Base-by-base conservation (phyloP, 2,329 filamentous ascomycete species). In the Periglandula ipomoeae region DNA sequence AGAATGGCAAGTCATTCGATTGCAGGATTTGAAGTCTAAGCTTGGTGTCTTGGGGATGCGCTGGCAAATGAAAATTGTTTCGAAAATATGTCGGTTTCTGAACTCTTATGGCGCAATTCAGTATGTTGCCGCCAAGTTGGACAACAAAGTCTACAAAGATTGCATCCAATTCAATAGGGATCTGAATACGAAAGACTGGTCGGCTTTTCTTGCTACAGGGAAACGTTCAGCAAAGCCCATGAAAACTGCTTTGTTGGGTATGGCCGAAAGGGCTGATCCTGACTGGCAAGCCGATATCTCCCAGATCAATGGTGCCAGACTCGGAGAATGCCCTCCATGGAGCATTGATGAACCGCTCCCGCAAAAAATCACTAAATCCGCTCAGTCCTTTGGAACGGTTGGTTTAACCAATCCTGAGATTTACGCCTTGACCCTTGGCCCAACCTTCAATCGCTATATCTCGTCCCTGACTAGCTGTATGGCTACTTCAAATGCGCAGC, bases 11-110 rank as follows among this genome's bases (percentile, higher is more conserved):
- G 74, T 81, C 7, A 73, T 83, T 48, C 72, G 79, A 20, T 73
- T 81, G 51, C 70, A 72, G 24, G 79, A 83, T 53, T 63, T 82
- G 48, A 75, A 80, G 52, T 62, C 64, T 20, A 83, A 83, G 58
- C 66, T 83, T 24, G 78, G 76, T 4, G 70, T 81, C 15, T 58
- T 73, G 2, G 71, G 72, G n/a, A 70, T 72, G 55, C 68, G 68
- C 19, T 79, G 75, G 69, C 75, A 81, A 57, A 81, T 81, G 77
- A 78, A 77, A 55, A 74, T 75, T 6, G 63, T 80, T 37, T 75
- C 79, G 7, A 79, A 78, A 55, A 74, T 75, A 13, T 78, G 75
- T 42, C 72, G 80, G 15, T 78, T 78, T 55, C 71, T 82, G 51
- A 77, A 76, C 20, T 70, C 72, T 22, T 67, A 74, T 42, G 79